Percentiles rank a stretch among this genome's conserved stretches.
phyloP scores from a whole-genome alignment of 2,329 filamentous ascomycete species.

The Helicocarpus griseus region DNA sequence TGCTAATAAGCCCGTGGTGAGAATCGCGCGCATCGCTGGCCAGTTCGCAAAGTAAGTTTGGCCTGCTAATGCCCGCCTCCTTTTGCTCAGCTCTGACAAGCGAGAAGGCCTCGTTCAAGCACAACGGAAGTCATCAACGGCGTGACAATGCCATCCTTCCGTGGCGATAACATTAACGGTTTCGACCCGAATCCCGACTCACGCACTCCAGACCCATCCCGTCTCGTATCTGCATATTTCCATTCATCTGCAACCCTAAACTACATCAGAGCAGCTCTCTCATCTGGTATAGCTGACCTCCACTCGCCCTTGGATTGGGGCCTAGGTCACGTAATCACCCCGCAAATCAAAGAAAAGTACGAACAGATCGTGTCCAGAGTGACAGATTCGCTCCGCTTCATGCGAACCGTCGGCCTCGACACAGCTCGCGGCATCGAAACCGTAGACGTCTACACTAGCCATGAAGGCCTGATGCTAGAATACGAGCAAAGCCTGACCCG shows the following conservation, averaged over 20 bases:
- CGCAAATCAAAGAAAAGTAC: slow-evolving; percentile 77
- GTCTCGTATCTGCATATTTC: slow-evolving; percentile 87
- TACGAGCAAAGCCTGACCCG: slow-evolving; percentile 87
- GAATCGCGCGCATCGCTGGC: slow-evolving; percentile 91
- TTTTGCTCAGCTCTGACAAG: background rate
- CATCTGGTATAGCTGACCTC: slow-evolving; percentile 84
- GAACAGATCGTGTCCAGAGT: slow-evolving; percentile 74
- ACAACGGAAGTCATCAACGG: slow-evolving; percentile 76
- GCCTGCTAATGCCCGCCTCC: background rate
- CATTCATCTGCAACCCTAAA: slow-evolving; percentile 92
- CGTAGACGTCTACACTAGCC: slow-evolving; percentile 89
- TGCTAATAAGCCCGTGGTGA: slow-evolving; percentile 68
- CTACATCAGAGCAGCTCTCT: slow-evolving; percentile 74
- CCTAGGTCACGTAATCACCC: slow-evolving; percentile 80
- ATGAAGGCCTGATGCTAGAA: slow-evolving; percentile 87
- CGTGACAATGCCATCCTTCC: slow-evolving; percentile 75
- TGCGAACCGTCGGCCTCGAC: slow-evolving; percentile 85
- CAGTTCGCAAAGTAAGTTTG: slow-evolving; percentile 72
- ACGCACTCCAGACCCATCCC: slow-evolving; percentile 67
- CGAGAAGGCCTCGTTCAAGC: slow-evolving; percentile 61
- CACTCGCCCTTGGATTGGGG: slow-evolving; percentile 93
- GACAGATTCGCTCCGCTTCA: slow-evolving; percentile 84
- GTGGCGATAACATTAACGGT: slow-evolving; percentile 92
- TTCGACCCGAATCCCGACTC: slow-evolving; percentile 58
- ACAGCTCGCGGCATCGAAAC: slow-evolving; percentile 76